Conservation (phyloP, 441 rosid species). For the Breynia disticha region DNA sequence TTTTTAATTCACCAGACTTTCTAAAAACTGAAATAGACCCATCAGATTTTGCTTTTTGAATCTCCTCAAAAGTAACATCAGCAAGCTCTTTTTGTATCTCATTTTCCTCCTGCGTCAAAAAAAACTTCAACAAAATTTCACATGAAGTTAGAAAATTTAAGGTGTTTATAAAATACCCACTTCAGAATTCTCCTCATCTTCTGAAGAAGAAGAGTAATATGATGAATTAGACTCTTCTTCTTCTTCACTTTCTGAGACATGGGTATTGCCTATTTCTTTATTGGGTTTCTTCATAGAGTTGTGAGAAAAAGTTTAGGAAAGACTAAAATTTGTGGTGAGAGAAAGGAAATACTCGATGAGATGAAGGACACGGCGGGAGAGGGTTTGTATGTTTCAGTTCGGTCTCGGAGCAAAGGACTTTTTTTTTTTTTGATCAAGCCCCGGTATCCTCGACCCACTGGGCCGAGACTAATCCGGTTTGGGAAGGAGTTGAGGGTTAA, state of each 20-base stretch:
- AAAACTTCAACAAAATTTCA: no score
- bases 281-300: constrained; percentile 19
- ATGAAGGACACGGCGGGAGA: no score
- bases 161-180: constrained; percentile 6
- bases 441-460: no score
- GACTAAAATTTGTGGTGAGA: no score
- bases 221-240: constrained; percentile 14
- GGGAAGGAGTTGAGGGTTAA: no score
- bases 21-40: constrained; percentile 40
- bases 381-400: no score
- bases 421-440: no score
- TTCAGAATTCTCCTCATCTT: constrained; percentile 17
- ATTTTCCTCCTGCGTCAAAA: constrained; percentile 30
- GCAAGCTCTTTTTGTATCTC: constrained; percentile 57
- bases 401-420: no score
- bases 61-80: constrained; percentile 66
- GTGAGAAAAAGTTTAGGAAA: background rate
- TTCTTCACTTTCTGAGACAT: constrained; percentile 16
- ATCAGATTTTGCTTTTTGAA: constrained; percentile 57
- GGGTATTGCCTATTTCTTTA: constrained; percentile 6
- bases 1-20: constrained; percentile 32
- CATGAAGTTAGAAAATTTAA: background rate
- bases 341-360: no score
- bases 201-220: constrained; percentile 17
- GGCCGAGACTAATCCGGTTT: no score